A percentile compares a stretch with the other conserved stretches of the same genome.
Evolutionary conservation across 345 rosid genomes (phyloP).

Genomic region (Citrus unshiu): DNA sequence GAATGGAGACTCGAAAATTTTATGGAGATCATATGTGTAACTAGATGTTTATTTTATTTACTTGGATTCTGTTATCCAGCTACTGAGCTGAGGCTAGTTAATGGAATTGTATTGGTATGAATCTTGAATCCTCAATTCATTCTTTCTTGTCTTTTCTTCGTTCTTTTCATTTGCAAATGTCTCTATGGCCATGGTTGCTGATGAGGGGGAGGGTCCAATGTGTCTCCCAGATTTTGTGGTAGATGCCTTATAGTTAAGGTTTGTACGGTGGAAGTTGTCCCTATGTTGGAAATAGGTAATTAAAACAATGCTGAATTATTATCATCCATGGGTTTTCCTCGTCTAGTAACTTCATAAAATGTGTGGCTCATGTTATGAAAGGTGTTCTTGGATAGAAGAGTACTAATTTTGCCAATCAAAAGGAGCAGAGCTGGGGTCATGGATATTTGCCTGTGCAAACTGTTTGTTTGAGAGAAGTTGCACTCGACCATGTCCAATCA

Average conservation of each 20-base stretch:
- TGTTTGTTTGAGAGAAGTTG: neutral
- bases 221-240: neutral
- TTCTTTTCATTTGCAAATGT: neutral
- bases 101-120: neutral
- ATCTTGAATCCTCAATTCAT: neutral
- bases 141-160: neutral
- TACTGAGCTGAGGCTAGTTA: neutral
- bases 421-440: neutral
- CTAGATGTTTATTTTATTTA: slow-evolving; percentile 1
- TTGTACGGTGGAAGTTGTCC: neutral
- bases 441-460: neutral
- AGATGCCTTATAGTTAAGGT: neutral
- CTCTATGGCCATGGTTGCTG: neutral
- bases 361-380: neutral
- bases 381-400: neutral
- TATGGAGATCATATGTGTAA: slow-evolving; percentile 12
- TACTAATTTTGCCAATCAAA: neutral
- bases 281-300: neutral
- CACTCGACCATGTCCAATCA: neutral
- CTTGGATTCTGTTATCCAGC: slow-evolving; percentile 1
- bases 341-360: neutral
- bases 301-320: neutral
- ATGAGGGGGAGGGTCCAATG: neutral
- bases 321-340: neutral
- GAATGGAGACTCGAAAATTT: neutral